Evolutionary conservation across 2,329 filamentous ascomycete genomes (phyloP).

Genomic region (Diaporthe batatas): DNA sequence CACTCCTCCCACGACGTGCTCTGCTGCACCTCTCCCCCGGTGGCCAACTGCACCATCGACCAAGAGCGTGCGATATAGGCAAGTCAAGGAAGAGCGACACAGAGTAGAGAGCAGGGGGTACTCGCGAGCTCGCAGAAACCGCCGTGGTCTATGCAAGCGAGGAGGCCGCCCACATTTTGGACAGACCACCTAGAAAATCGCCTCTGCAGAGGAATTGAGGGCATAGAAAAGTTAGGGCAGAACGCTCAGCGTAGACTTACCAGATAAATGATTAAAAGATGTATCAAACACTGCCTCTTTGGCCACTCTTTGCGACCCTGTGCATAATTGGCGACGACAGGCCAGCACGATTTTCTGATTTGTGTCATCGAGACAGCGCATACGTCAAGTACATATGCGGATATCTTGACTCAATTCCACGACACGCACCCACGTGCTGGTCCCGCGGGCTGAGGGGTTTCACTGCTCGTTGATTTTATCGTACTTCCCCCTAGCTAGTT

Average conservation of each 20-base stretch:
- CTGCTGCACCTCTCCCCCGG: conserved; percentile 22
- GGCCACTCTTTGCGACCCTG: background rate
- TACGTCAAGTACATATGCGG: no score
- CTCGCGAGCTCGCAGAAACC: background rate
- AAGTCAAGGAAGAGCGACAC: background rate
- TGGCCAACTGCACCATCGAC: background rate
- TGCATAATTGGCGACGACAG: background rate
- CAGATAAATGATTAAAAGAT: conserved; percentile 21
- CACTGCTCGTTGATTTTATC: background rate
- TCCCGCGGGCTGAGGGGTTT: background rate
- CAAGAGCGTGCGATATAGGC: background rate
- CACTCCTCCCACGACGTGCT: background rate
- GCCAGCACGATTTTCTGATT: background rate
- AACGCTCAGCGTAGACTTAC: conserved; percentile 6
- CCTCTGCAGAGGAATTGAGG: conserved; percentile 15
- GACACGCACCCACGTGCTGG: background rate
- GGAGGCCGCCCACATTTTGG: conserved; percentile 9
- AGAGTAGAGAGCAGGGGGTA: conserved; percentile 4
- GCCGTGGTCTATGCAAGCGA: background rate
- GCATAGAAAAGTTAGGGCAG: conserved; percentile 23
- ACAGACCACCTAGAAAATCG: conserved; percentile 21
- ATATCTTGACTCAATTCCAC: background rate
- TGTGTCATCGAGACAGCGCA: background rate
- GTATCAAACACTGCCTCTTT: background rate
- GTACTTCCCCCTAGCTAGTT: background rate